phyloP scores from a whole-genome alignment of 371 early-diverging fungal genomes.

The Zopfochytrium polystomum region DNA sequence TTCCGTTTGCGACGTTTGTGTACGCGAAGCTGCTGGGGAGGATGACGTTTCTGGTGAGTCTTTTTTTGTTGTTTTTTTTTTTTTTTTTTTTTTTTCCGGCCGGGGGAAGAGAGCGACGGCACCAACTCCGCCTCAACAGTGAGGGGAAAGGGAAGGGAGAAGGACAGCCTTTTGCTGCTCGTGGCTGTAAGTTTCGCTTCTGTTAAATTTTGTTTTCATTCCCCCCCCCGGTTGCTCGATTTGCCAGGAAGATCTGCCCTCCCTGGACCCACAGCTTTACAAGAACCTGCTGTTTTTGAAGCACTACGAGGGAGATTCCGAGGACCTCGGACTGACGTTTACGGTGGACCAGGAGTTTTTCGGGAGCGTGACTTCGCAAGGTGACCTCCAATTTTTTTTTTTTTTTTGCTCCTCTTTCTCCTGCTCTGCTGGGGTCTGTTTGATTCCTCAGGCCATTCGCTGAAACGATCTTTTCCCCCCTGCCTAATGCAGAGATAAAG shows the following conservation, averaged over 20 bases:
- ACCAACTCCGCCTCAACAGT: too few species aligned
- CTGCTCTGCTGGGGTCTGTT: too few species aligned
- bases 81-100: too few species aligned
- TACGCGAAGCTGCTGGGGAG: conserved; percentile 81
- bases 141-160: background rate
- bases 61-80: conserved; percentile 3
- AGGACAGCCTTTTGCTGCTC: background rate
- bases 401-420: too few species aligned
- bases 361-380: conserved; percentile 28
- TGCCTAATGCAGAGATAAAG: conserved; percentile 9
- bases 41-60: conserved; percentile 25
- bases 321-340: conserved; percentile 39
- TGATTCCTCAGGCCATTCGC: too few species aligned
- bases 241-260: conserved; percentile 38
- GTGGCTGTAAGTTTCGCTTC: conserved; percentile 1
- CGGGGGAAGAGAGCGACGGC: too few species aligned
- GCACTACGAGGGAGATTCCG: conserved; percentile 39
- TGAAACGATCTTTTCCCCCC: too few species aligned
- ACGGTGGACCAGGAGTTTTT: conserved; percentile 38
- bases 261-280: conserved; percentile 39
- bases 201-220: background rate
- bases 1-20: conserved; percentile 89
- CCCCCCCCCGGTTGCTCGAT: too few species aligned
- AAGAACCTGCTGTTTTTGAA: conserved; percentile 41
- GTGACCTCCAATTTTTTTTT: too few species aligned